Evolutionary conservation across 2,329 filamentous ascomycete genomes (phyloP), one percentile per base, ranked within the genome.

Genomic region (Trichophyton verrucosum): DNA sequence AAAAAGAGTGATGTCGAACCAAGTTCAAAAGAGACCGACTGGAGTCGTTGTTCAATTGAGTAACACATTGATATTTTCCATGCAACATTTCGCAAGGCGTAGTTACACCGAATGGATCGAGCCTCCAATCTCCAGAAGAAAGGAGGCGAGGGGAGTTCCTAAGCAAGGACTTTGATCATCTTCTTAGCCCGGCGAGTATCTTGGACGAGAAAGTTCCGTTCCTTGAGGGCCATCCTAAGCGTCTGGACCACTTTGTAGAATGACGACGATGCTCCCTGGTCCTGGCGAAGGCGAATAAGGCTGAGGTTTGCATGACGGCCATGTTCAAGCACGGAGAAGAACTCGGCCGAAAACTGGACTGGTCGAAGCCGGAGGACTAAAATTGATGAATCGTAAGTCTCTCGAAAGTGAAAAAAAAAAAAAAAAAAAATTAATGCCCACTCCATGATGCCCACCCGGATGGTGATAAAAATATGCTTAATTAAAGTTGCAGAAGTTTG

Each of bases 291-390:
- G 40, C 89, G 86, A 33, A 89, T 84, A 65, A 96, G 85, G 71
- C 87, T 88, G 60, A 96, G 81, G 55, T 86, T 86, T 53, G 84
- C 85, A 65, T 84, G 86, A 68, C 83, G 86, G 56, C 89, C 89
- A 69, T 94, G 88, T 75, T 96, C 89, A 64, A 95, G 87, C 42
- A 95, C 87, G 1, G 87, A 90, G 76, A 95, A 95, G 63, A 96
- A 82, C 72, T 96, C 90, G 42, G 86, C 85, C 15, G 89, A 87
- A 73, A 97, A 91, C 13, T 86, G 82, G n/a, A 96, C 91, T 60
- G 90, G 87, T 70, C 91, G 94, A 70, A 96, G 82, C 64, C 86
- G 82, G 58, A 95, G 81, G 68, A 87, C 89, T 91, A 66, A 38
- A 44, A 44, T 44, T 44, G 40, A 44, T 44, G 40, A 7, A 44